Conservation (phyloP, 1,284 basidiomycete genomes). For the Phenoliferia sp. region DNA sequence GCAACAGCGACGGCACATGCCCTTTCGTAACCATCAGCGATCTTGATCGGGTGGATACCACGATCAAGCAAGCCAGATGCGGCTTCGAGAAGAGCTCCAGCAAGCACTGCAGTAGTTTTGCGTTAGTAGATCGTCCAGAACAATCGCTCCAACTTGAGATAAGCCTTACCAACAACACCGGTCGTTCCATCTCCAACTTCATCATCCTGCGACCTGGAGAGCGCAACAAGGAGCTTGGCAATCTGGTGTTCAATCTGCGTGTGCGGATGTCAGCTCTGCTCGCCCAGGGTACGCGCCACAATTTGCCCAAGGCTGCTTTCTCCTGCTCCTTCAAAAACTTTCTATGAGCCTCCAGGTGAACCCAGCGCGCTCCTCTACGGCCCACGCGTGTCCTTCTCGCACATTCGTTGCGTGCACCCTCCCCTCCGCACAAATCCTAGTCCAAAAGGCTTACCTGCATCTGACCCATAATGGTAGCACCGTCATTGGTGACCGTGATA, state of each 20-base stretch:
- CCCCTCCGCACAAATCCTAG: neutral
- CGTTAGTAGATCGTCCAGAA: neutral
- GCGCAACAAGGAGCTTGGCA: slow-evolving; percentile 92
- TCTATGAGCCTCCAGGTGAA: neutral
- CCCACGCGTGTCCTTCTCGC: slow-evolving; percentile 11
- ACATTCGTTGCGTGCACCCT: neutral
- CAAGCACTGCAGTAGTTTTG: slow-evolving; percentile 66
- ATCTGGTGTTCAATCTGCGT: slow-evolving; percentile 93
- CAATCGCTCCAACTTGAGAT: neutral
- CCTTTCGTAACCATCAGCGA: slow-evolving; percentile 95
- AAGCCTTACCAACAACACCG: slow-evolving; percentile 84
- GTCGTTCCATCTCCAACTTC: slow-evolving; percentile 99
- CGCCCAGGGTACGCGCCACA: no score
- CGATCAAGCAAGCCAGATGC: slow-evolving; percentile 81
- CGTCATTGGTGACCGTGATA: slow-evolving; percentile 98
- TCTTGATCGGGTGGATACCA: slow-evolving; percentile 96
- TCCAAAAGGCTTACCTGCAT: slow-evolving; percentile 55
- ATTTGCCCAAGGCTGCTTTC: no score
- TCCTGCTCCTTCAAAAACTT: neutral
- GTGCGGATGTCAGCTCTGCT: neutral
- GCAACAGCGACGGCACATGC: slow-evolving; percentile 85
- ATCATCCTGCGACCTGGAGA: slow-evolving; percentile 96
- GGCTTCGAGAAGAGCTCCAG: slow-evolving; percentile 89
- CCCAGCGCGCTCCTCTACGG: neutral
- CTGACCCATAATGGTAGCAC: slow-evolving; percentile 89